phyloP scores from a whole-genome alignment of 345 rosid genomes.

The Aquilaria yunnanensis region DNA sequence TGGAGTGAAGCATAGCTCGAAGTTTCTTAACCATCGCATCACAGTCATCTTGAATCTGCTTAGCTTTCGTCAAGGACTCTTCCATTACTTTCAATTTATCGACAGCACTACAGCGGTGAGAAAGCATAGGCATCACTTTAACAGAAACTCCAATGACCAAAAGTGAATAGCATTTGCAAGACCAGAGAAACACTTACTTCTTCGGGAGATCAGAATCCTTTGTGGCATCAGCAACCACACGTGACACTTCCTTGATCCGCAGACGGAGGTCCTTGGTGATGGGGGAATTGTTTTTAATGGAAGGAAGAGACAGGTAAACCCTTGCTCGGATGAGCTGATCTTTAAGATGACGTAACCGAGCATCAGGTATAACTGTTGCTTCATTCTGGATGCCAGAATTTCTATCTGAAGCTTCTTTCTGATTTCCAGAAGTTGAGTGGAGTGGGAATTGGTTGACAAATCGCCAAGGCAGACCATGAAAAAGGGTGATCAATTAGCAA shows the following conservation, averaged over 20 bases:
- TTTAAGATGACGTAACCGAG: constrained; percentile 61
- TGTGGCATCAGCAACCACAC: constrained; percentile 54
- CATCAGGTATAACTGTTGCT: constrained; percentile 37
- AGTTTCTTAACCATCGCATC: constrained; percentile 72
- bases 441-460: too few species aligned
- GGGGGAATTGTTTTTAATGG: constrained; percentile 53
- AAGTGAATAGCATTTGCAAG: constrained; percentile 1
- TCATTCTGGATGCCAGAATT: constrained; percentile 29
- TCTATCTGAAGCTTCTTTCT: constrained; percentile 22
- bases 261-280: constrained; percentile 70
- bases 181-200: constrained; percentile 34
- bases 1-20: constrained; percentile 88
- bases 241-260: constrained; percentile 70
- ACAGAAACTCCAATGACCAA: too few species aligned
- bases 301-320: constrained; percentile 78
- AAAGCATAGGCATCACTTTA: too few species aligned
- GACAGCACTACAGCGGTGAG: constrained; percentile 37
- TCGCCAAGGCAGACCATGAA: too few species aligned
- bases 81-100: constrained; percentile 77
- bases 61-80: constrained; percentile 65
- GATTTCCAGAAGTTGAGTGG: constrained; percentile 18
- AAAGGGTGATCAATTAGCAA: too few species aligned
- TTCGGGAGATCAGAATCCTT: constrained; percentile 73
- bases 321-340: constrained; percentile 83
- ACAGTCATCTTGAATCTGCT: constrained; percentile 82